Evolutionary conservation across 129 eudicot genomes (phyloP), one percentile per base, ranked within the genome.

Genomic region (Apium graveolens): DNA sequence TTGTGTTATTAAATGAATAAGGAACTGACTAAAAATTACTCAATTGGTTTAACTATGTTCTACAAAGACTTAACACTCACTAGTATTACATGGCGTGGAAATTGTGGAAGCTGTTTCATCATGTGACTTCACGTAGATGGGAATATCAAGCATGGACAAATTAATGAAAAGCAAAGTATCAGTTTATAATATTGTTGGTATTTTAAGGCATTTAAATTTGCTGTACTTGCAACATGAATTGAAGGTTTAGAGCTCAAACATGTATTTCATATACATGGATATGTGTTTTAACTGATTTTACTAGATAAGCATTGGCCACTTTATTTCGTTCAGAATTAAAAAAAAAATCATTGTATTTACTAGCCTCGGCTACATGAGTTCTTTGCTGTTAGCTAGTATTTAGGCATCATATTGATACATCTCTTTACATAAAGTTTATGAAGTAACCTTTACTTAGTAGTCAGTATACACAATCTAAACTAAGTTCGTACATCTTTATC

Each of bases 401-500:
- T 26, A 27, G 29, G 39, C 77, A 43, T 41, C 20, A 43, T 74
- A 42, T 0, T 43, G 21, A 74, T 26, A 38, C 18, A 43, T 6
- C 29, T 49, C 39, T 17, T 73, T 45, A 31, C 24, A 42, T 26
- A 39, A 71, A 37, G 49, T 71, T 39, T 37, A 71, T 39, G 49
- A 72, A 0, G 1, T 41, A 5, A 20, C 44, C 27, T 37, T 37
- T 38, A 9, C 9, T 18, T 70, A 38, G 26, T 70, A 70, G 26
- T 20, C 27, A 60, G 16, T n/a, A n/a, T 10, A 60, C 29, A 26
- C 16, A 60, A 10, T 26, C 31, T 51, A 43, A n/a, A 21, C 27
- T 63, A 63, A 39, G 53, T 76, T 42, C 11, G 45, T 12, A 26
- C 26, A 49, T 65, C n/a, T 38, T 63, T 17, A 78, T 80, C 72